Evolutionary conservation across 108 stramenopile genomes (phyloP).

Genomic region (Phaeodactylum tricornutum): DNA sequence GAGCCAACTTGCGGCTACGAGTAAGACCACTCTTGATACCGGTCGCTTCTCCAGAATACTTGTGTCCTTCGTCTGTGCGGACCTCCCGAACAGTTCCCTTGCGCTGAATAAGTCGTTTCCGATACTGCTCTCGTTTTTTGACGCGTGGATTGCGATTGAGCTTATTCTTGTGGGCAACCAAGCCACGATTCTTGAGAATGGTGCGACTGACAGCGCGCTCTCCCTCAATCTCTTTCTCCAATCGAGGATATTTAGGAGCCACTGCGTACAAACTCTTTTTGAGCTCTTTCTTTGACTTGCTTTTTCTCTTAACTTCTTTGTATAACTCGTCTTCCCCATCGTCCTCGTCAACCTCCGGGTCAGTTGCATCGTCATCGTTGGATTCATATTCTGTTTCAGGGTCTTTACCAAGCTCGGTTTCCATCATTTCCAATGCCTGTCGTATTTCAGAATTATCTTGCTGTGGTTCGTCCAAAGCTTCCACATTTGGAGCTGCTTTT

Average conservation of each 20-base stretch:
- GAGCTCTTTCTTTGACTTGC: slow-evolving; percentile 40
- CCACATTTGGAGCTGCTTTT: slow-evolving; percentile 8
- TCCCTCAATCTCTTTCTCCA: slow-evolving; percentile 58
- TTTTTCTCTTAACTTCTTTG: slow-evolving; percentile 32
- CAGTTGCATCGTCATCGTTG: slow-evolving; percentile 25
- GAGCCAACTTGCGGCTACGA: slow-evolving; percentile 84
- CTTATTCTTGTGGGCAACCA: slow-evolving; percentile 95
- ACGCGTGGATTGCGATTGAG: slow-evolving; percentile 95
- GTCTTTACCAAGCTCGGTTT: slow-evolving; percentile 50
- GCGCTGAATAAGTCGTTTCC: slow-evolving; percentile 84
- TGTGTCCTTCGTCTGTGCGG: slow-evolving; percentile 71
- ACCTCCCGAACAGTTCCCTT: slow-evolving; percentile 93
- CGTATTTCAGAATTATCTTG: slow-evolving; percentile 24
- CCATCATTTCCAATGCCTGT: slow-evolving; percentile 70
- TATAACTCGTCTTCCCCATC: slow-evolving; percentile 41
- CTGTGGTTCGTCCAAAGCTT: slow-evolving; percentile 25
- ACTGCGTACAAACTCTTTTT: slow-evolving; percentile 63
- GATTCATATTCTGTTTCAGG: slow-evolving; percentile 24
- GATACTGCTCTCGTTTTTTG: slow-evolving; percentile 94
- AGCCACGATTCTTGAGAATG: slow-evolving; percentile 92
- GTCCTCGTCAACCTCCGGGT: slow-evolving; percentile 32
- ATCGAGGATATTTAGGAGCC: slow-evolving; percentile 73
- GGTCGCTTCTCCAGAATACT: slow-evolving; percentile 83
- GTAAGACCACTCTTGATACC: slow-evolving; percentile 84
- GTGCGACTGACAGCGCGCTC: slow-evolving; percentile 74